Base-by-base conservation (phyloP, 805 yeast species). In the Clavispora vitiphila region DNA sequence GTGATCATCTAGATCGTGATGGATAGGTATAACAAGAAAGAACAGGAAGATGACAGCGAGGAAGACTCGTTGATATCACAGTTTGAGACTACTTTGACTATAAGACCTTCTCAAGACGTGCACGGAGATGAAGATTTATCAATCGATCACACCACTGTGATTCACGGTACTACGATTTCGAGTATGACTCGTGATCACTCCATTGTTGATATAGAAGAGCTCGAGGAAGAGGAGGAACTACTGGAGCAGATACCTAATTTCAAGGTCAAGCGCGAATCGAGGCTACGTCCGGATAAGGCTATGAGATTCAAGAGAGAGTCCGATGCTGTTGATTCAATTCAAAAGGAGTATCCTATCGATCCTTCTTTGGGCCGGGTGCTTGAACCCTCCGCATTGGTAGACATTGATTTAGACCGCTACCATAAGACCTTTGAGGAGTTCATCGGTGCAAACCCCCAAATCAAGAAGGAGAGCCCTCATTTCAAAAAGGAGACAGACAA, bases 21-120 rank as follows among this genome's bases (percentile, higher is more conserved):
- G 50, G 37, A 31, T n/a, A 39, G 42, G 22, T 35, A 29, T 11
- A 31, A 15, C n/a, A 36, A 26, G 15, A 34, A 31, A 16, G 34
- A 38, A 16, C 46, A 22, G 22, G 31, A 46, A 15, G 52, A 48
- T 22, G 47, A 43, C 16, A 48, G 43, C 27, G 41, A 44, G 31
- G 54, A 50, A 21, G 55, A 49, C 21, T 50, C 54, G 11, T 42
- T 51, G 8, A 48, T 52, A 10, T 61, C 72, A 6, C 72, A 67
- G 48, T 70, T 70, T 44, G 74, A 70, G 49, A 67, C 74, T 3
- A 70, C 74, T 0, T 58, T 70, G 34, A 67, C 69, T 26, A 67
- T 69, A 43, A 50, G 62, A 31, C 70, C 74, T 2, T 51, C 68
- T 21, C 60, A 62, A 40, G 72, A 66, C 12, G 47, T 50, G 16